Conservation (phyloP, 495 filamentous ascomycete genomes). For the Talaromyces nanjingensis region DNA sequence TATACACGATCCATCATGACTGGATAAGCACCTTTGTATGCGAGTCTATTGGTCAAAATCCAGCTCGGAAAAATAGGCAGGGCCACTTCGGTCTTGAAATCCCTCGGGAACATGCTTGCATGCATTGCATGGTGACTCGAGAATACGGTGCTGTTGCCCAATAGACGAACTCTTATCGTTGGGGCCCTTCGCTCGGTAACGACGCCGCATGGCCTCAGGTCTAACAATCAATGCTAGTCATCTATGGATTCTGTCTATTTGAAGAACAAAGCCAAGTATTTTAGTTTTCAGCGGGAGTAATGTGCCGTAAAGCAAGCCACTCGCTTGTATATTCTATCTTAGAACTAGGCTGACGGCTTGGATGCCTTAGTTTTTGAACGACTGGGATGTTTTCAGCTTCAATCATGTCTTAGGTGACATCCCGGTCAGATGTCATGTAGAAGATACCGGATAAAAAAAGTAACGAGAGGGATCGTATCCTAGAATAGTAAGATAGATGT, state of each 20-base stretch:
- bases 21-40: neutral
- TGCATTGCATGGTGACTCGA: neutral
- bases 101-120: neutral
- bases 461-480: neutral
- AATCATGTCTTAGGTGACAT: neutral
- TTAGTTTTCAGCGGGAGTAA: neutral
- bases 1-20: neutral
- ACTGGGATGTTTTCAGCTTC: neutral
- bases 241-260: neutral
- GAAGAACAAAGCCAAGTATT: neutral
- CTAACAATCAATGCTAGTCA: neutral
- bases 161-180: neutral
- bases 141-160: neutral
- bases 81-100: neutral
- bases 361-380: neutral
- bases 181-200: neutral
- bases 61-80: neutral
- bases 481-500: neutral
- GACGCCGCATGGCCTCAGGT: neutral
- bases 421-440: neutral
- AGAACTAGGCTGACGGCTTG: neutral
- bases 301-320: neutral
- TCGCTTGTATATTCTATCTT: neutral
- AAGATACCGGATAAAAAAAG: neutral
- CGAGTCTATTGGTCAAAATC: neutral